phyloP scores from a whole-genome alignment of 371 early-diverging fungal genomes.

The Batkoa obscura region DNA sequence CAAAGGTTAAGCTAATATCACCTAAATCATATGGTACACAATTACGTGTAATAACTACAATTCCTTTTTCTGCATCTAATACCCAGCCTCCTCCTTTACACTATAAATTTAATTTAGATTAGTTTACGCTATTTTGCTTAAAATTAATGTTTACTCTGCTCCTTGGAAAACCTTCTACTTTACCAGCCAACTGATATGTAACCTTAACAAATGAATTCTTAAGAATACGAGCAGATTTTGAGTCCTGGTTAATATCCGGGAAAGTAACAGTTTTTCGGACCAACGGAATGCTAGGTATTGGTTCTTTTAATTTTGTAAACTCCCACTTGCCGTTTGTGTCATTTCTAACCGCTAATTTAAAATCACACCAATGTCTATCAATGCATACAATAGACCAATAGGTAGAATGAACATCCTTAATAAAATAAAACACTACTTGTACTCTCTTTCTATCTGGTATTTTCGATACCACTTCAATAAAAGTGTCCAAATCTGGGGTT shows the following conservation, averaged over 20 bases:
- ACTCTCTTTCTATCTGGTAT: conserved; percentile 59
- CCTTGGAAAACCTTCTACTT: conserved; percentile 39
- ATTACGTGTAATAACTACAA: conserved; percentile 47
- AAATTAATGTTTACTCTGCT: conserved; percentile 17
- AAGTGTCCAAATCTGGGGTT: conserved; percentile 46
- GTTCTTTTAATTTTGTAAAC: conserved; percentile 32
- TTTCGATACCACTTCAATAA: conserved; percentile 46
- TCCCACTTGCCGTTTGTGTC: conserved; percentile 36
- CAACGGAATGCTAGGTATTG: conserved; percentile 22
- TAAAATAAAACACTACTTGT: conserved; percentile 68
- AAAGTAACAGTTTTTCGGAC: conserved; percentile 30
- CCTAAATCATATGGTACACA: conserved; percentile 52
- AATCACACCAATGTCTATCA: conserved; percentile 64
- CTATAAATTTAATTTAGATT: not conserved
- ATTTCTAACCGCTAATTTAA: conserved; percentile 51
- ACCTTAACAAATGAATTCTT: conserved; percentile 39
- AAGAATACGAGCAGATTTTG: conserved; percentile 30
- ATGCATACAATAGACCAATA: conserved; percentile 46
- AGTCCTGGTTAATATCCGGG: conserved; percentile 26
- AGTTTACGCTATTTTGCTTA: not conserved
- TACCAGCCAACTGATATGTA: conserved; percentile 35
- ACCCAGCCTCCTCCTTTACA: conserved; percentile 53
- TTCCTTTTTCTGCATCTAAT: conserved; percentile 43
- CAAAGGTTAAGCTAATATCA: conserved; percentile 47
- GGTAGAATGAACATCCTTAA: conserved; percentile 49